Percentiles rank a stretch among this genome's conserved stretches.
phyloP scores from a whole-genome alignment of 371 early-diverging fungal genomes.

The Quaeritorhiza haematococci region DNA sequence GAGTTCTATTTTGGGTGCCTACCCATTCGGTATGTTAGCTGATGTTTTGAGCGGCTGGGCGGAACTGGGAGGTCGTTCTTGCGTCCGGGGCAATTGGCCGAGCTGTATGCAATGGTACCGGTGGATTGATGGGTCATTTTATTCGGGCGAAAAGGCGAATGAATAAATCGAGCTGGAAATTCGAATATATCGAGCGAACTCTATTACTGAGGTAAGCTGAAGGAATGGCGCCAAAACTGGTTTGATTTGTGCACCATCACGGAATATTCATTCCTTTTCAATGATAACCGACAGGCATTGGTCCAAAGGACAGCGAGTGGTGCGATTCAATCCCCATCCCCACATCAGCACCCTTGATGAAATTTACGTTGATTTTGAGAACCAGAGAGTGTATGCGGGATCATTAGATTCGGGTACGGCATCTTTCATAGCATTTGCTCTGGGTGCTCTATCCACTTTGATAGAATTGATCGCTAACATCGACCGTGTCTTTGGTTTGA shows the following conservation, averaged over 20 bases:
- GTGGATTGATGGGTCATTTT: too few species aligned
- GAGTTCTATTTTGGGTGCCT: constrained; percentile 19
- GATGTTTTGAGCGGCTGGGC: too few species aligned
- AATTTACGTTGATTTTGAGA: constrained; percentile 22
- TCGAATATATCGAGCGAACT: not conserved
- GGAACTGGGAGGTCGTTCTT: too few species aligned
- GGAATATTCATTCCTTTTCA: too few species aligned
- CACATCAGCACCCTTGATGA: constrained; percentile 24
- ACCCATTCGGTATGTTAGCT: constrained; percentile 21
- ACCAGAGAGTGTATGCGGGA: constrained; percentile 22
- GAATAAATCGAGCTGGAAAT: not conserved
- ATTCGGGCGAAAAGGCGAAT: too few species aligned
- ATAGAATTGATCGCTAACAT: not conserved
- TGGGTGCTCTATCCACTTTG: too few species aligned
- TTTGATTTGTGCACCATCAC: too few species aligned
- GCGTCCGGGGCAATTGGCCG: too few species aligned
- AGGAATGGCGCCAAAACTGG: too few species aligned
- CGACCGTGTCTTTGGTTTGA: not conserved
- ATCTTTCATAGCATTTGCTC: not conserved
- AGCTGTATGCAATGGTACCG: too few species aligned
- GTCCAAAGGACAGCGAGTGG: constrained; percentile 23
- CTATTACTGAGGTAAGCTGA: not conserved
- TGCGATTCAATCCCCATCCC: constrained; percentile 39
- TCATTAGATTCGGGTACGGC: constrained; percentile 25
- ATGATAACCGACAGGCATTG: constrained; percentile 17